Evolutionary conservation across 2,329 filamentous ascomycete species (phyloP).

Genomic region (Chlorencoelia australis): DNA sequence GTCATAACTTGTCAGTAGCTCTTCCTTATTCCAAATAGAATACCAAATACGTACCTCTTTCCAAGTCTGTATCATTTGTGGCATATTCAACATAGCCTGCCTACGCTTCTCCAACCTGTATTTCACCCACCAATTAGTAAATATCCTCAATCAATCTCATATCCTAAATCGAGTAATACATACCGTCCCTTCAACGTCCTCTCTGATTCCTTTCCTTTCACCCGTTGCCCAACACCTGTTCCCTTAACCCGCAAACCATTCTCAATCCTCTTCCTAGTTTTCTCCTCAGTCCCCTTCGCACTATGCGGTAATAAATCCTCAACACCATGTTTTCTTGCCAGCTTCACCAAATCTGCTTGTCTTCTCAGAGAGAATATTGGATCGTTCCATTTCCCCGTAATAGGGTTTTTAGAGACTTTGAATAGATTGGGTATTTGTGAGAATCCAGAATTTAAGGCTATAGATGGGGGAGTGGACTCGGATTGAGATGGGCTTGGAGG

Average conservation of each 20-base stretch:
- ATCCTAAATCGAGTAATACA: conserved; percentile 29
- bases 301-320: conserved; percentile 71
- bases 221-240: conserved; percentile 81
- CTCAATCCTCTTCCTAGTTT: conserved; percentile 63
- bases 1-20: conserved; percentile 28
- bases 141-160: background rate
- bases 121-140: conserved; percentile 10
- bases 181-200: conserved; percentile 69
- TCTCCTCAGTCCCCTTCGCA: conserved; percentile 63
- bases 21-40: background rate
- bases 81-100: conserved; percentile 92
- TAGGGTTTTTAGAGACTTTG: conserved; percentile 63
- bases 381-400: conserved; percentile 73
- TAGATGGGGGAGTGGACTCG: too few species aligned
- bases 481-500: too few species aligned
- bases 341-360: conserved; percentile 83
- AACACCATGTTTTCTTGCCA: conserved; percentile 69
- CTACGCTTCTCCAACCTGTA: conserved; percentile 76
- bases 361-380: conserved; percentile 74
- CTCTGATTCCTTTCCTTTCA: conserved; percentile 95
- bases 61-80: conserved; percentile 82
- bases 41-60: conserved; percentile 58
- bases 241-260: conserved; percentile 79
- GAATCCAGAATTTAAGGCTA: conserved; percentile 26
- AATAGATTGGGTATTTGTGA: conserved; percentile 60